Conservation (phyloP, 352 stramenopile species). For the Pythium myriotylum region DNA sequence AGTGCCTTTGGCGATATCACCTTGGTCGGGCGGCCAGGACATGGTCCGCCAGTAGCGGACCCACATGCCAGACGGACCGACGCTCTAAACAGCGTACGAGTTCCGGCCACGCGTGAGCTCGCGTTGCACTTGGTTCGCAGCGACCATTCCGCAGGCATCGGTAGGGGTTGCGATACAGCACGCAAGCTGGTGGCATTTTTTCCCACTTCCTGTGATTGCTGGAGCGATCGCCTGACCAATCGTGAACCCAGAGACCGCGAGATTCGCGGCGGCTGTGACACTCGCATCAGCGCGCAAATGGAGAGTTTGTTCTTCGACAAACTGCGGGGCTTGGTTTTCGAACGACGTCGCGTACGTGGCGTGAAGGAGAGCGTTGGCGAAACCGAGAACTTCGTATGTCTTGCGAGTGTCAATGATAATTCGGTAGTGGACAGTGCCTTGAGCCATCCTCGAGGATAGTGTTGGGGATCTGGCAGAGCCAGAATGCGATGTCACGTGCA, state of each 20-base stretch:
- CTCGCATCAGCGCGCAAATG: neutral
- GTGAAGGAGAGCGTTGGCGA: no score
- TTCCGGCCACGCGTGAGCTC: constrained; percentile 11
- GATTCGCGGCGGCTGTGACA: neutral
- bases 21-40: constrained; percentile 8
- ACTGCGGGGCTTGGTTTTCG: no score
- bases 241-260: neutral
- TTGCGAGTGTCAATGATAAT: no score
- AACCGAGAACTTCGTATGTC: no score
- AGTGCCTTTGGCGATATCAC: constrained; percentile 2
- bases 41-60: constrained; percentile 17
- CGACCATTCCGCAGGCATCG: neutral
- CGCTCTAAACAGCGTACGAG: constrained; percentile 13
- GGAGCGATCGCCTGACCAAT: neutral
- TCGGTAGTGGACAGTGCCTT: no score
- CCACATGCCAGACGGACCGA: constrained; percentile 1
- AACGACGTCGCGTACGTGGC: no score
- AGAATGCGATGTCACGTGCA: no score
- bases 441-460: no score
- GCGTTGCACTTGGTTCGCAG: constrained; percentile 9
- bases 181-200: constrained; percentile 9
- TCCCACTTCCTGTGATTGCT: neutral
- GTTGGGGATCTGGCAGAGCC: no score
- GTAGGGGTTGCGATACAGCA: constrained; percentile 7
- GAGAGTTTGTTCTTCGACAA: no score